Base-by-base conservation (phyloP, 495 filamentous ascomycete species). In the Annulohypoxylon stygium region DNA sequence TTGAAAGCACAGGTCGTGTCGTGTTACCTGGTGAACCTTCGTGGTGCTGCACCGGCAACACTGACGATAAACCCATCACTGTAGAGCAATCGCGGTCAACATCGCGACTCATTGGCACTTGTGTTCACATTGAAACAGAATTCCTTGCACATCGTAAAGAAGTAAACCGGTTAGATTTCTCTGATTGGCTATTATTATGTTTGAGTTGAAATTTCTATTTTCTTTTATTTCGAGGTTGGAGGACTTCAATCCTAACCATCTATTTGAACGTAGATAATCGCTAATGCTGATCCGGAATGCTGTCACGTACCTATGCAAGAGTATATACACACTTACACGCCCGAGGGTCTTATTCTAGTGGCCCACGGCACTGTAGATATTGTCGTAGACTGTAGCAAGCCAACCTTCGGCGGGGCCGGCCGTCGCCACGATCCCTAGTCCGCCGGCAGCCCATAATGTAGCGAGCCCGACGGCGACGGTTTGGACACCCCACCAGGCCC, bases 371-470 rank as follows among this genome's bases (percentile, higher is more conserved):
- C 12, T 51, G 72, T 84, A 88, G 25, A 89, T 78, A 30, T 78
- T 81, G 75, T 97, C 93, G 83, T 93, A 97, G 18, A 91, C 81
- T 74, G 87, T 91, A 25, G 89, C 93, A 25, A 97, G 83, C 92
- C 93, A 98, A 1, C 93, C 93, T 18, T 84, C 80, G 9, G 88
- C 89, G 65, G 79, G 79, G 0, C 94, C 94, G n/a, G 85, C 91
- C 72, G 88, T 85, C 14, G 90, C 93, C 26, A 97, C 88, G 53
- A 97, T 83, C 0, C 92, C 92, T 57, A 97, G 80, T 7, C 93
- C 89, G 37, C 95, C 95, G 1, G 90, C 92, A 62, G 94, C 86
- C 95, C 95, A 98, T 33, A 93, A 48, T 0, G 79, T 87, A 20
- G 89, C 83, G 14, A 90, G 83, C 2, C 83, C 79, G 0, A 86